Evolutionary conservation across 2,329 filamentous ascomycete species (phyloP).

Genomic region (Fusarium sp.): DNA sequence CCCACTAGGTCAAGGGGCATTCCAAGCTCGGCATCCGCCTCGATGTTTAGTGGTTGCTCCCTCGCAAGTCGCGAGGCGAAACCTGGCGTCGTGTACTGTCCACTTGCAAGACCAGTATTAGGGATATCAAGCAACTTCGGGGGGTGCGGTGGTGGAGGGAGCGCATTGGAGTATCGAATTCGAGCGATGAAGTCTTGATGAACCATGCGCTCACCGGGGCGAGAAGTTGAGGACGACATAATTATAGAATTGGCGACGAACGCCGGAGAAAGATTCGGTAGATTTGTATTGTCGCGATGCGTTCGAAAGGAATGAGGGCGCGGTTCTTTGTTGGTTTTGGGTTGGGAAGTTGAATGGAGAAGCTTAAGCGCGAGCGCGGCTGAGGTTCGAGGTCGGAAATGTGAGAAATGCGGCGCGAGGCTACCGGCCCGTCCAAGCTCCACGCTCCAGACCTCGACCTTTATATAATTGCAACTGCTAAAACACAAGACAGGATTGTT

Average conservation of each 20-base stretch:
- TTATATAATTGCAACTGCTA: neutral
- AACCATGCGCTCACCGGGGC: slow-evolving; percentile 68
- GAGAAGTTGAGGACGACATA: slow-evolving; percentile 45
- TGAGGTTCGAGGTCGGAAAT: slow-evolving; percentile 38
- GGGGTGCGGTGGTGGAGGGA: slow-evolving; percentile 92
- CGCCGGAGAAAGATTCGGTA: slow-evolving; percentile 15
- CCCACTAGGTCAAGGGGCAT: slow-evolving; percentile 97
- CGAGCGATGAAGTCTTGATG: slow-evolving; percentile 98
- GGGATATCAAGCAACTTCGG: slow-evolving; percentile 98
- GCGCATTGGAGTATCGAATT: slow-evolving; percentile 93
- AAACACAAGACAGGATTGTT: neutral
- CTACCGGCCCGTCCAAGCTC: slow-evolving; percentile 34
- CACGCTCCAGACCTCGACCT: slow-evolving; percentile 5
- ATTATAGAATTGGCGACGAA: slow-evolving; percentile 25
- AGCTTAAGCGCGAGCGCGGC: slow-evolving; percentile 41
- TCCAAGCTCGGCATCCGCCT: slow-evolving; percentile 95
- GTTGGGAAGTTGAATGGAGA: slow-evolving; percentile 22
- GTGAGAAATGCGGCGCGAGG: slow-evolving; percentile 41
- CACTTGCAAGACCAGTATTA: slow-evolving; percentile 86
- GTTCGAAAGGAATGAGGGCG: slow-evolving; percentile 1
- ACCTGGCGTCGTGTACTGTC: slow-evolving; percentile 88
- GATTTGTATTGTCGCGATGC: slow-evolving; percentile 5
- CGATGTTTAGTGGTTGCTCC: slow-evolving; percentile 94
- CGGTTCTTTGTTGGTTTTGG: slow-evolving; percentile 9
- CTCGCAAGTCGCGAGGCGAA: slow-evolving; percentile 90